These are phyloP conservation scores for Rhizodiscina lignyota DNA, from an alignment of 495 filamentous ascomycete species.

Conservation along the genomic window DNA sequence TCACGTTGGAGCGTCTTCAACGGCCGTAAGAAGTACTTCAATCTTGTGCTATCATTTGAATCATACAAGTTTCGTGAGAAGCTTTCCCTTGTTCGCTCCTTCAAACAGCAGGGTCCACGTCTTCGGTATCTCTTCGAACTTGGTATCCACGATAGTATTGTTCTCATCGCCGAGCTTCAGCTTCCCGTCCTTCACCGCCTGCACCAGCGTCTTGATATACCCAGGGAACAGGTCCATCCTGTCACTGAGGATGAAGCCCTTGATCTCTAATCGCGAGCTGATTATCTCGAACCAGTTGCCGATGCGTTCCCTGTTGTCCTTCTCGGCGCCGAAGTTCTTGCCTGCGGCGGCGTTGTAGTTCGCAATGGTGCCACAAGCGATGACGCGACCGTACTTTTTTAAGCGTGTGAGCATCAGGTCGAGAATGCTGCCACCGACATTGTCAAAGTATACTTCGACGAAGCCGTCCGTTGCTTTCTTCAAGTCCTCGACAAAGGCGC, in stretches of 20 bases:
- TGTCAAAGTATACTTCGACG: constrained; percentile 55
- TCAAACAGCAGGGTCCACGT: constrained; percentile 22
- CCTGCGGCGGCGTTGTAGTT: constrained; percentile 34
- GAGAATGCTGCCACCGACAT: constrained; percentile 52
- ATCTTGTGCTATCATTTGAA: no score
- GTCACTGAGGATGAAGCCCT: constrained; percentile 49
- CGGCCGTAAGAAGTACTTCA: no score
- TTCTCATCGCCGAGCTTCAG: constrained; percentile 15
- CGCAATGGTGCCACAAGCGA: constrained; percentile 40
- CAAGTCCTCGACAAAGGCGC: constrained; percentile 38
- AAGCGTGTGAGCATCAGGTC: constrained; percentile 41
- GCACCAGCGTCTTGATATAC: constrained; percentile 17
- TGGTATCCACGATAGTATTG: constrained; percentile 19
- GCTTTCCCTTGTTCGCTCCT: constrained; percentile 21
- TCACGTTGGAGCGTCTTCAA: no score
- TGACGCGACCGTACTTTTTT: constrained; percentile 38
- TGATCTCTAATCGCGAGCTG: constrained; percentile 31
- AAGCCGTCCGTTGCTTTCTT: constrained; percentile 40
- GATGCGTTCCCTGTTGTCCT: constrained; percentile 14
- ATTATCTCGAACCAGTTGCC: constrained; percentile 38
- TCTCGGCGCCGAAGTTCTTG: neutral
- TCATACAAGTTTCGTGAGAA: constrained; percentile 15
- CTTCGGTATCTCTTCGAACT: constrained; percentile 24
- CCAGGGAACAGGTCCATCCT: constrained; percentile 21
- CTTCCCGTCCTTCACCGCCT: constrained; percentile 29